Base-by-base conservation (phyloP, 352 stramenopile species). In the Phytophthora kernoviae region DNA sequence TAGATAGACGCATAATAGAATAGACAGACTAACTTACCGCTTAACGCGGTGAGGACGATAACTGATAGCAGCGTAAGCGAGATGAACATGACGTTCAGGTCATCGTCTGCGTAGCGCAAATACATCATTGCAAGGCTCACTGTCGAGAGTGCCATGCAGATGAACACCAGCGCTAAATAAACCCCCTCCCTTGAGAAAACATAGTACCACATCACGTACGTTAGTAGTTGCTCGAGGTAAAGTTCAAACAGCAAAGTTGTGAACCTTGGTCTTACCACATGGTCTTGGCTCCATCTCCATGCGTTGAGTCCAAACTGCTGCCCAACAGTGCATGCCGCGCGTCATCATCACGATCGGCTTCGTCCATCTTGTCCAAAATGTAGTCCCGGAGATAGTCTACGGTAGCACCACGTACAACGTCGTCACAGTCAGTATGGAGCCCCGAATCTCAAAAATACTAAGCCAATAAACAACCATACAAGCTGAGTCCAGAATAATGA, bases 401-500 rank as follows among this genome's bases (percentile, higher is more conserved):
- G 52, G 33, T n/a, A 47, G 8, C 0, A 20, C 22, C 6, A 18
- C 21, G 20, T 47, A 17, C 33, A 42, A 2, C 14, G 42, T 49
- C 11, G 53, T n/a, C 27, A 4, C 18, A 9, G 34, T n/a, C 26
- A 46, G 18, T 24, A 54, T 21, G 20, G 47, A 7, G 36, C 27
- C 18, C 24, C 24, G 6, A 39, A 5, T 39, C 26, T 18, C 44
- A 2, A 46, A 27, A 4, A 21, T 26, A 6, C 26, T 24, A 5
- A 2, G 21, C 0, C 42, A 6, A 34, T 18, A 1, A 44, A 5
- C 20, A 48, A 5, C 21, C 72, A 27, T 69, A 91, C 84, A 91
- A 2, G 70, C 75, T 22, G 72, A 90, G 62, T 93, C 84, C 47
- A 93, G 58, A 60, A 93, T 89, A 64, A 93, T 93, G 65, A 91